Conservation (phyloP, 306 rosid genomes). For the Luffa acutangula region DNA sequence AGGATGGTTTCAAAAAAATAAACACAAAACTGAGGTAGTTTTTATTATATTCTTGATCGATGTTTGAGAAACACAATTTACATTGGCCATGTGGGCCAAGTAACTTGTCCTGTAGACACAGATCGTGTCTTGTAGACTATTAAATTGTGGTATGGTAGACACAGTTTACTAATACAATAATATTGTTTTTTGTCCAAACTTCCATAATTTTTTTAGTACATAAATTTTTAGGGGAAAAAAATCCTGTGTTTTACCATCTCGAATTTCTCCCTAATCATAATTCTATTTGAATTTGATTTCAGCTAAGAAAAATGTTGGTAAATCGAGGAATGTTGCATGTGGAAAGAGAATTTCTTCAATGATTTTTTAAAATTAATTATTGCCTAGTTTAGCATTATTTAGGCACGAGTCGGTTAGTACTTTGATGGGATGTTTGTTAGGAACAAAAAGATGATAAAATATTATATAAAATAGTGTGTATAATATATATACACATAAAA, state of each 20-base stretch:
- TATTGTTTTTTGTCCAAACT: background rate
- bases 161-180: background rate
- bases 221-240: background rate
- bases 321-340: background rate
- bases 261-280: background rate
- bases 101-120: too few relatives aligned
- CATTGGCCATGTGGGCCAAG: background rate
- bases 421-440: constrained; percentile 6
- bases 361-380: background rate
- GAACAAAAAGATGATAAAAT: background rate
- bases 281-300: background rate
- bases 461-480: background rate
- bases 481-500: background rate
- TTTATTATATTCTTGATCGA: too few relatives aligned
- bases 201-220: background rate
- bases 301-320: background rate
- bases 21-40: too few relatives aligned
- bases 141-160: background rate
- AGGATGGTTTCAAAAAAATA: too few relatives aligned
- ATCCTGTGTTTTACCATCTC: background rate
- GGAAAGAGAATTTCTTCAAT: background rate
- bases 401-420: background rate
- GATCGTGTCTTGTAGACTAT: too few relatives aligned
- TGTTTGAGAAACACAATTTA: background rate
- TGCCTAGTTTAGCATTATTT: background rate